Conservation (phyloP, 1,284 basidiomycete species). For the Cutaneotrichosporon curvatum region DNA sequence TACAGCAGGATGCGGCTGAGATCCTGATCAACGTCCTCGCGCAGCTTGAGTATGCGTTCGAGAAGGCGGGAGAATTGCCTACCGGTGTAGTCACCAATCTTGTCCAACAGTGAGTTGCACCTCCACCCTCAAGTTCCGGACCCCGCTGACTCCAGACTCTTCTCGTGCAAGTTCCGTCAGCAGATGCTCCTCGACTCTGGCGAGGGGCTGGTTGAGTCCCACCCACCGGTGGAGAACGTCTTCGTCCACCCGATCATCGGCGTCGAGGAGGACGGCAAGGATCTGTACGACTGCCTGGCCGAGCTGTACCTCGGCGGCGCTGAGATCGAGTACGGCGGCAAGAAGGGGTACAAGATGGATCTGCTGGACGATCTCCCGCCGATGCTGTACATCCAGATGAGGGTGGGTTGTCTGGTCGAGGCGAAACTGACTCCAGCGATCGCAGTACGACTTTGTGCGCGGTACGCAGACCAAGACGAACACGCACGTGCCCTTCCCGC, state of each 20-base stretch:
- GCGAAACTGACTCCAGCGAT: constrained; percentile 55
- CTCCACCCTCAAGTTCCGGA: not conserved
- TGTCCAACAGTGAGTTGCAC: constrained; percentile 61
- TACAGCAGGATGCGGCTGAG: constrained; percentile 95
- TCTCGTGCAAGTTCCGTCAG: constrained; percentile 80
- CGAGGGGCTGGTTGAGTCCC: constrained; percentile 46
- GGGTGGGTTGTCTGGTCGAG: constrained; percentile 53
- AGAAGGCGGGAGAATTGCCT: constrained; percentile 50
- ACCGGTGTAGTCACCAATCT: constrained; percentile 54
- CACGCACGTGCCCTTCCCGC: constrained; percentile 83
- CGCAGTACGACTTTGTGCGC: constrained; percentile 73
- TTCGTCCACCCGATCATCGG: constrained; percentile 94
- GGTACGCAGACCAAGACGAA: constrained; percentile 86
- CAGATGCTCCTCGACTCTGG: constrained; percentile 54
- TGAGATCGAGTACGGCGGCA: constrained; percentile 78
- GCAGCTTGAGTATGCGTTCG: constrained; percentile 89
- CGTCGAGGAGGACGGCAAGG: constrained; percentile 69
- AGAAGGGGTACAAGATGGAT: constrained; percentile 80
- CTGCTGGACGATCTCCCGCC: constrained; percentile 80
- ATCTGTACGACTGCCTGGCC: constrained; percentile 88
- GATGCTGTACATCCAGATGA: constrained; percentile 87
- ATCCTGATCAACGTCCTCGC: constrained; percentile 99
- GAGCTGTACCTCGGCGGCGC: constrained; percentile 76
- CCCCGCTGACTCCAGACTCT: constrained; percentile 58
- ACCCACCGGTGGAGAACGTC: constrained; percentile 68